Evolutionary conservation across 306 rosid species (phyloP).

Genomic region (Gastrolobium bilobum): DNA sequence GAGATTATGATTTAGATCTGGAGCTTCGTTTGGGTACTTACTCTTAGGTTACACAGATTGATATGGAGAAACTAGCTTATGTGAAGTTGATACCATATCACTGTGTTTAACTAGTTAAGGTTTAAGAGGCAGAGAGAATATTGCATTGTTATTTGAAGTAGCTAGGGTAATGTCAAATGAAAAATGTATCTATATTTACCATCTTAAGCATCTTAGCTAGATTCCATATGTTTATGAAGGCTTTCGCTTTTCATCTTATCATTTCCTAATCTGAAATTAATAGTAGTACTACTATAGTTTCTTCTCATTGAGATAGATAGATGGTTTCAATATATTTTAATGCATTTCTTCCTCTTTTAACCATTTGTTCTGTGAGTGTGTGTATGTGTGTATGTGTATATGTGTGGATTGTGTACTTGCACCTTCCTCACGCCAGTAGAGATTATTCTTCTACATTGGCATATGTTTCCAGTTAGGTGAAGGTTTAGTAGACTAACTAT

Average conservation of each 20-base stretch:
- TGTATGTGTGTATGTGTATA: not conserved
- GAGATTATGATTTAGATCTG: slow-evolving; percentile 77
- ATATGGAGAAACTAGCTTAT: not conserved
- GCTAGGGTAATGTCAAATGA: slow-evolving; percentile 39
- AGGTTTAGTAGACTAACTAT: slow-evolving; percentile 30
- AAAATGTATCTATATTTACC: slow-evolving; percentile 33
- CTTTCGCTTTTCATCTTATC: slow-evolving; percentile 42
- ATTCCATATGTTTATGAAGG: slow-evolving; percentile 34
- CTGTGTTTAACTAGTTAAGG: slow-evolving; percentile 30
- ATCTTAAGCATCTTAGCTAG: slow-evolving; percentile 36
- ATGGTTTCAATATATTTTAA: slow-evolving; percentile 30
- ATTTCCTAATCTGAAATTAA: slow-evolving; percentile 25
- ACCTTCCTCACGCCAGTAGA: slow-evolving; percentile 20
- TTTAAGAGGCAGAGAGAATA: slow-evolving; percentile 40
- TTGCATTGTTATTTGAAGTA: slow-evolving; percentile 33
- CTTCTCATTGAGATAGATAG: not conserved
- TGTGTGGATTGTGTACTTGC: not conserved
- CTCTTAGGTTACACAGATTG: slow-evolving; percentile 44
- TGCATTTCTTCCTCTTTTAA: not conserved
- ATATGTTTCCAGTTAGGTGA: slow-evolving; percentile 38
- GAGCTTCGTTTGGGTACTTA: slow-evolving; percentile 91
- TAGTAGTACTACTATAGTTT: not conserved
- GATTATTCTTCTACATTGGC: slow-evolving; percentile 27
- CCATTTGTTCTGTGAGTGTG: not conserved
- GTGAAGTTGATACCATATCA: not conserved